These are phyloP conservation scores for Erucastrum elatum DNA, from an alignment of 345 rosid species.

Conservation along the genomic window DNA sequence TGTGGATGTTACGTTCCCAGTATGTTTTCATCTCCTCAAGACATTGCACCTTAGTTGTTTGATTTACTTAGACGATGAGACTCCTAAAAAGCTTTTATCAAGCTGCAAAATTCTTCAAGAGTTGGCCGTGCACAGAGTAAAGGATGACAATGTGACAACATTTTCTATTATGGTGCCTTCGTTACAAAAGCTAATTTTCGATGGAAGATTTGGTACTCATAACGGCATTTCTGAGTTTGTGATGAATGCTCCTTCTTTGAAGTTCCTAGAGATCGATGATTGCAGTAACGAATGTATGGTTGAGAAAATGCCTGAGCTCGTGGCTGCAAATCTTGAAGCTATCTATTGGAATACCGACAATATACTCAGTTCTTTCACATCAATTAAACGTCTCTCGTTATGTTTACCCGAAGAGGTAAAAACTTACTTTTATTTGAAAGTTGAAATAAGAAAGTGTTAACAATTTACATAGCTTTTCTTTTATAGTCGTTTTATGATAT, in stretches of 20 bases:
- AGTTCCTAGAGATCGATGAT: neutral
- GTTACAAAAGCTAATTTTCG: neutral
- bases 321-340: constrained; percentile 12
- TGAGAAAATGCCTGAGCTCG: constrained; percentile 8
- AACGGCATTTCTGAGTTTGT: neutral
- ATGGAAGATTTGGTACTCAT: neutral
- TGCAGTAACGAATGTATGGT: neutral
- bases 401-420: constrained; percentile 7
- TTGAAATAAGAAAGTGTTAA: neutral
- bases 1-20: constrained; percentile 1
- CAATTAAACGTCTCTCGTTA: constrained; percentile 13
- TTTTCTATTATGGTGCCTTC: neutral
- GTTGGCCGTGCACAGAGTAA: neutral
- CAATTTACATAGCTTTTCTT: neutral
- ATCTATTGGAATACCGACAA: neutral
- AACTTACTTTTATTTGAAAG: neutral
- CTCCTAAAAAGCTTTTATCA: constrained; percentile 8
- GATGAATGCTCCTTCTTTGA: constrained; percentile 19
- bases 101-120: constrained; percentile 14
- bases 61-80: constrained; percentile 3
- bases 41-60: neutral
- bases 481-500: neutral
- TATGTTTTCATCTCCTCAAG: neutral
- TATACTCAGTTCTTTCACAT: neutral
- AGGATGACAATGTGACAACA: neutral